phyloP scores from a whole-genome alignment of 2,329 filamentous ascomycete genomes.

The Botrytis deweyae region DNA sequence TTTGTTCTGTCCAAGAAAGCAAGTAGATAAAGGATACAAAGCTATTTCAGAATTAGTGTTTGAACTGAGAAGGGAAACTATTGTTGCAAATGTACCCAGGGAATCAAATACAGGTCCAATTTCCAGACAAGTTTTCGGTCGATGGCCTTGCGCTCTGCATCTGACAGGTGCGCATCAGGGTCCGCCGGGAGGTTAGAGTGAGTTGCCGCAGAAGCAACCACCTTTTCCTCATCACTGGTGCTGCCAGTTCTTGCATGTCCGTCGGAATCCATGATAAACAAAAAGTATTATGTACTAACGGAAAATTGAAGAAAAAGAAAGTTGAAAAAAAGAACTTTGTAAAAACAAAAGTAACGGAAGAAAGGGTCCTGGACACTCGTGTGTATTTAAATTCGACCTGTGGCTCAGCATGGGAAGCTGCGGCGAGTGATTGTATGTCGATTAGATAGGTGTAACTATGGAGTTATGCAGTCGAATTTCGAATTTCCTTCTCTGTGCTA shows the following conservation, averaged over 20 bases:
- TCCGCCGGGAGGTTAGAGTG: constrained; percentile 41
- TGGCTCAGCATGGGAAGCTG: neutral
- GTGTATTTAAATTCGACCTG: constrained; percentile 3
- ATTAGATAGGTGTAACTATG: neutral
- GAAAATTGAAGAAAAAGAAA: neutral
- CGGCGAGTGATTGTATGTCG: neutral
- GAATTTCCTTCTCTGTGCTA: constrained; percentile 2
- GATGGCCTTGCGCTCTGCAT: constrained; percentile 59
- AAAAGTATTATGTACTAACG: neutral
- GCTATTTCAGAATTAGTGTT: constrained; percentile 39
- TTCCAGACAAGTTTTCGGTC: constrained; percentile 62
- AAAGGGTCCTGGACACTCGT: neutral
- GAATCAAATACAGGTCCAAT: constrained; percentile 60
- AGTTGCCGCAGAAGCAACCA: neutral
- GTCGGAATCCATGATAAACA: constrained; percentile 13
- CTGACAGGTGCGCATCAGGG: constrained; percentile 63
- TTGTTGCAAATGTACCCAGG: constrained; percentile 46
- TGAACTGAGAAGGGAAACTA: neutral
- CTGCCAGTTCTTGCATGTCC: constrained; percentile 4
- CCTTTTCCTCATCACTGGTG: constrained; percentile 21
- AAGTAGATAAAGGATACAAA: constrained; percentile 72
- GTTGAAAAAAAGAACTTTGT: neutral
- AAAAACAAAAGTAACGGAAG: neutral
- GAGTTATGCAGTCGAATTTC: constrained; percentile 11
- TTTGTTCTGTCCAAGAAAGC: constrained; percentile 77